Evolutionary conservation across 768 basidiomycete species (phyloP).

Genomic region (Termitomyces sp.): DNA sequence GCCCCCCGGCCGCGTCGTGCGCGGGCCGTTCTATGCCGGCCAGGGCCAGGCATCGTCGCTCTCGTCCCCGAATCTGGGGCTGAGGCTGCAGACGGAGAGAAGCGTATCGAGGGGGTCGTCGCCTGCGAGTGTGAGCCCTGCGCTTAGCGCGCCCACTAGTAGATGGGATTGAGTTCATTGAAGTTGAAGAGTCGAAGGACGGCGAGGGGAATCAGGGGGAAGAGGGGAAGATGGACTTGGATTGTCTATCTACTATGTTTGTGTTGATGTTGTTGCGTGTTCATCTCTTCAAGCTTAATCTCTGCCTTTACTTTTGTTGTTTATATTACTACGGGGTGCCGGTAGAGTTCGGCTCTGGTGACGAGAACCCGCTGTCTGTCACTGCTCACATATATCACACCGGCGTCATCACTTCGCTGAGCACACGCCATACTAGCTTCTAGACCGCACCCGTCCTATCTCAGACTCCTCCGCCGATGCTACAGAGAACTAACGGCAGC

Average conservation of each 20-base stretch:
- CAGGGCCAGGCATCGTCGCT: conserved; percentile 4
- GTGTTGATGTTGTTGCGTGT: not conserved
- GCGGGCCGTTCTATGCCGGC: conserved; percentile 9
- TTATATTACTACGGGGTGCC: not conserved
- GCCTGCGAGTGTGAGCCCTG: not conserved
- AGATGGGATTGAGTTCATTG: not conserved
- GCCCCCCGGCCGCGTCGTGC: conserved; percentile 6
- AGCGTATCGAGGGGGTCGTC: not conserved
- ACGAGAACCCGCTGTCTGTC: not conserved
- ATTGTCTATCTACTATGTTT: not conserved
- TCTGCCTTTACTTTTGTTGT: not conserved
- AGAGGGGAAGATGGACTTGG: not conserved
- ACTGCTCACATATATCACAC: too few relatives aligned
- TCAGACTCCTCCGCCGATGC: not conserved
- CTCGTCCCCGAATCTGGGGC: conserved; percentile 16
- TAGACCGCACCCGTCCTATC: not conserved
- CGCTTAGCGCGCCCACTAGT: not conserved
- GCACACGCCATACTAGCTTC: not conserved
- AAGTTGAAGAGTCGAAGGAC: not conserved
- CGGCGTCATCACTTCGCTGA: too few relatives aligned
- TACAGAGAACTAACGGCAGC: not conserved
- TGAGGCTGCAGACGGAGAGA: conserved; percentile 7
- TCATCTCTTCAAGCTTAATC: not conserved
- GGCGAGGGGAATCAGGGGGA: too few relatives aligned
- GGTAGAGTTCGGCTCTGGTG: too few relatives aligned